A percentile compares a stretch with the other conserved stretches of the same genome.
Conservation (phyloP, 2,329 filamentous ascomycete species). For the Fusarium bulbicola region DNA sequence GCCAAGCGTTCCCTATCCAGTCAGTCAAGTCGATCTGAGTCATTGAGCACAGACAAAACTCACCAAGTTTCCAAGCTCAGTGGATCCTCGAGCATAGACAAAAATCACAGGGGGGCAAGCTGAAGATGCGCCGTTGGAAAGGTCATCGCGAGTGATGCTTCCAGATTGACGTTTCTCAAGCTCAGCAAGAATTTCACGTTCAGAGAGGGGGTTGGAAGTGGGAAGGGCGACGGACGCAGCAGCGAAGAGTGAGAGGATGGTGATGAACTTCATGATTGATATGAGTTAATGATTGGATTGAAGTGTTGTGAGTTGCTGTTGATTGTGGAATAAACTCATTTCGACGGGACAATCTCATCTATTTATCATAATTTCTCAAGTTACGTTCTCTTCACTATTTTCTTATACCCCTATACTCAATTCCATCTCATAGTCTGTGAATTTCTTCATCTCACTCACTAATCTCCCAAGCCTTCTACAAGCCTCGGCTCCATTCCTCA, state of each 20-base stretch:
- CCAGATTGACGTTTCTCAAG: slow-evolving; percentile 12
- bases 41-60: neutral
- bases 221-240: slow-evolving; percentile 17
- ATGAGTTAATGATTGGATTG: neutral
- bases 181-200: slow-evolving; percentile 8
- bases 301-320: neutral
- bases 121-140: slow-evolving; percentile 40
- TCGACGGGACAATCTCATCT: neutral
- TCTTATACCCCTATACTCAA: too few species aligned
- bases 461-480: neutral
- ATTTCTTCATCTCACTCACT: neutral
- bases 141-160: slow-evolving; percentile 38
- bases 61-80: slow-evolving; percentile 52
- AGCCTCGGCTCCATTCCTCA: neutral
- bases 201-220: neutral
- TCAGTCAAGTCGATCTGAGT: fast-evolving
- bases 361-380: neutral
- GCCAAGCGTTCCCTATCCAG: slow-evolving; percentile 42
- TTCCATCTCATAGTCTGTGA: fast-evolving
- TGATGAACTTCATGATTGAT: slow-evolving; percentile 26
- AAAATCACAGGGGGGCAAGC: slow-evolving; percentile 50
- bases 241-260: slow-evolving; percentile 16
- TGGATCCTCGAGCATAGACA: slow-evolving; percentile 52
- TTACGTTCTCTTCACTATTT: fast-evolving
- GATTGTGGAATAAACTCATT: neutral